phyloP scores from a whole-genome alignment of 2,329 filamentous ascomycete species.

The Calonectria pauciramosa region DNA sequence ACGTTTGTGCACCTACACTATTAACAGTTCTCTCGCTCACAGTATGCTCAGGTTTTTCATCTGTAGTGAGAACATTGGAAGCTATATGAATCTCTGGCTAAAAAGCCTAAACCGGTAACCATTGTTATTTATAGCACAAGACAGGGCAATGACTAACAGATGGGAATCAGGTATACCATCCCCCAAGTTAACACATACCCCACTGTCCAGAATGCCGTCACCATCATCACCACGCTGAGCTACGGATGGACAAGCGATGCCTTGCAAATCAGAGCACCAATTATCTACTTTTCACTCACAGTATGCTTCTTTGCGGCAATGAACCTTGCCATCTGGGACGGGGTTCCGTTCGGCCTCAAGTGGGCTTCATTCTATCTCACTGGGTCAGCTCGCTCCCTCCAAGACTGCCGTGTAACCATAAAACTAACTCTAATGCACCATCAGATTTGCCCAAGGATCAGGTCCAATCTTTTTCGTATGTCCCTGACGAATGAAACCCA shows the following conservation, averaged over 20 bases:
- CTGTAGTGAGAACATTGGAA: not conserved
- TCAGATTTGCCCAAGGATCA: slow-evolving; percentile 3
- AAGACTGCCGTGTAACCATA: not conserved
- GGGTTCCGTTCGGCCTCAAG: not conserved
- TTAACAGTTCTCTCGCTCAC: not conserved
- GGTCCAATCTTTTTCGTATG: slow-evolving; percentile 9
- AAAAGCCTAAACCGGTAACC: not conserved
- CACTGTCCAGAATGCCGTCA: slow-evolving; percentile 1
- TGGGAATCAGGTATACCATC: not conserved
- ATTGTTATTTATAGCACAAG: too few species aligned
- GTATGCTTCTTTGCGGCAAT: not conserved
- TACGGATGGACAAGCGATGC: slow-evolving; percentile 1
- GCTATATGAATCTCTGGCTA: slow-evolving; percentile 1
- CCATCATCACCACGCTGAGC: not conserved
- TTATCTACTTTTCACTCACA: slow-evolving; percentile 1
- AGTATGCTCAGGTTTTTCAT: not conserved
- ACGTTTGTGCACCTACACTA: not conserved
- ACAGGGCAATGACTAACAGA: not conserved
- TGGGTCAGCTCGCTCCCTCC: not conserved
- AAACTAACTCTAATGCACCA: not conserved
- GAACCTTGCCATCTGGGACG: not conserved
- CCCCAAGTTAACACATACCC: not conserved
- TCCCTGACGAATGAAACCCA: not conserved
- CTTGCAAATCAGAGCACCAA: not conserved
- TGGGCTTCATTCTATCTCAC: slow-evolving; percentile 9